Percentiles rank a stretch among this genome's conserved stretches.
phyloP scores from a whole-genome alignment of 2,329 filamentous ascomycete genomes.

The Tolypocladium nubicola region DNA sequence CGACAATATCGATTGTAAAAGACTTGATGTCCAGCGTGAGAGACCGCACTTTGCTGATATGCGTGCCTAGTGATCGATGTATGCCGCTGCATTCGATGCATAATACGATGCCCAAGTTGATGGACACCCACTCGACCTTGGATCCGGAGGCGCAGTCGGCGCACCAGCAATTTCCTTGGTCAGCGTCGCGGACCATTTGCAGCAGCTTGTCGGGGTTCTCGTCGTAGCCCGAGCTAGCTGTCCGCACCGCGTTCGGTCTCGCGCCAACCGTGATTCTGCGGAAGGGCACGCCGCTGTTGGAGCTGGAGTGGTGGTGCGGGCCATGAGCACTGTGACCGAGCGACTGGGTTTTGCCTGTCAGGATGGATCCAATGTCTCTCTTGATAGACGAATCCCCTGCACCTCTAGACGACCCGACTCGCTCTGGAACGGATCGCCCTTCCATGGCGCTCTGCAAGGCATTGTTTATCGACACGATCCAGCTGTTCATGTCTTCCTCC shows the following conservation, averaged over 20 bases:
- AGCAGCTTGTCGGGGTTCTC: conserved; percentile 79
- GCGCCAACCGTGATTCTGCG: conserved; percentile 88
- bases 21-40: conserved; percentile 91
- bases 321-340: conserved; percentile 43
- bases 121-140: conserved; percentile 98
- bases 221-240: conserved; percentile 62
- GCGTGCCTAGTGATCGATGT: conserved; percentile 88
- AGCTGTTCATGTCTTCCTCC: conserved; percentile 94
- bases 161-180: conserved; percentile 88
- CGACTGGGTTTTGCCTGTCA: conserved; percentile 84
- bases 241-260: conserved; percentile 60
- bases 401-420: conserved; percentile 26
- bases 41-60: conserved; percentile 95
- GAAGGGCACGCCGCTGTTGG: conserved; percentile 48
- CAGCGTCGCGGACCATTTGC: conserved; percentile 76
- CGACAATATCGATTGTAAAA: conserved; percentile 94
- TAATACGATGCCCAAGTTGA: conserved; percentile 90
- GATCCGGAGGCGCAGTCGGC: conserved; percentile 85
- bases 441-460: conserved; percentile 94
- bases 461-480: conserved; percentile 96
- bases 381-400: conserved; percentile 48
- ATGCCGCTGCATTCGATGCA: conserved; percentile 98
- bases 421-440: conserved; percentile 52
- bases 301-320: conserved; percentile 34
- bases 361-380: conserved; percentile 82